phyloP scores from a whole-genome alignment of 371 early-diverging fungal genomes.

The Apophysomyces elegans region DNA sequence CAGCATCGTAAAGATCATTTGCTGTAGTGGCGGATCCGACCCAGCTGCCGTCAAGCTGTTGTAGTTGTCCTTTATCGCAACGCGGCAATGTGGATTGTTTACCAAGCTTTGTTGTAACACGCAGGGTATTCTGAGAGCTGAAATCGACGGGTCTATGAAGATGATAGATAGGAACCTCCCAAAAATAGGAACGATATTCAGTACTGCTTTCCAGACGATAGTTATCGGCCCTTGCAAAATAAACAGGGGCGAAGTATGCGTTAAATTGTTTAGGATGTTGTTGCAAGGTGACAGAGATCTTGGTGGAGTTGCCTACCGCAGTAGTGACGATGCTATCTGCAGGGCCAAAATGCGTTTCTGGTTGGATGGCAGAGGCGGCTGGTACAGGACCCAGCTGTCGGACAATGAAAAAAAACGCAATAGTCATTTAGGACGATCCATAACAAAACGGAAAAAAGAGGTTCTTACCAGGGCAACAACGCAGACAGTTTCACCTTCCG shows the following conservation, averaged over 20 bases:
- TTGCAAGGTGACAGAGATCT: slow-evolving; percentile 27
- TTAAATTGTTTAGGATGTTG: slow-evolving; percentile 33
- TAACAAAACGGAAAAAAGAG: slow-evolving; percentile 6
- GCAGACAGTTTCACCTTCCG: slow-evolving; percentile 23
- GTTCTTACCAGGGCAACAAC: slow-evolving; percentile 28
- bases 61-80: slow-evolving; percentile 11
- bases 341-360: slow-evolving; percentile 32
- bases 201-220: slow-evolving; percentile 31
- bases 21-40: slow-evolving; percentile 16
- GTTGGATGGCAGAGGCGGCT: slow-evolving; percentile 32
- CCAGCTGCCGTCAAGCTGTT: slow-evolving; percentile 26
- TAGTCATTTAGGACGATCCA: background rate
- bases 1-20: slow-evolving; percentile 19
- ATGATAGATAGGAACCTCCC: slow-evolving; percentile 40
- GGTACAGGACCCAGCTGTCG: slow-evolving; percentile 46
- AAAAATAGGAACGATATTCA: slow-evolving; percentile 49
- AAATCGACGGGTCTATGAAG: slow-evolving; percentile 34
- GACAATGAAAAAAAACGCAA: slow-evolving; percentile 9
- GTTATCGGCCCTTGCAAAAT: slow-evolving; percentile 23
- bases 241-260: slow-evolving; percentile 34
- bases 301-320: slow-evolving; percentile 25
- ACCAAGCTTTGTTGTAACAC: slow-evolving; percentile 11
- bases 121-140: slow-evolving; percentile 27
- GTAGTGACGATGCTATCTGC: slow-evolving; percentile 38
- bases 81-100: background rate